Base-by-base conservation (phyloP, 441 rosid species). In the Croton laevigatus region DNA sequence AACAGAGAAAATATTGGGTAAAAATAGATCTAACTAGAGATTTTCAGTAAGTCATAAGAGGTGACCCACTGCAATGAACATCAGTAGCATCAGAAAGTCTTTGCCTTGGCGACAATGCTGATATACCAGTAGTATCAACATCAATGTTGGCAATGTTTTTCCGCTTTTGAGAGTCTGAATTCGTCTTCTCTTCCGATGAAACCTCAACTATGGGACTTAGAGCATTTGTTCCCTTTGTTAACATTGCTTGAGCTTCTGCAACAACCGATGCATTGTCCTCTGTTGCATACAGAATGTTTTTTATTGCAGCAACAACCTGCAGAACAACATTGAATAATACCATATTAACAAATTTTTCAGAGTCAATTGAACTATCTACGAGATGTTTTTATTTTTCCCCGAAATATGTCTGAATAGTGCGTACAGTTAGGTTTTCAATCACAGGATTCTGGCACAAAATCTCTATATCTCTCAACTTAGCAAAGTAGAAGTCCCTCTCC, bases 401-500 rank as follows among this genome's bases (percentile, higher is more conserved):
- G 2, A 27, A 20, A 61, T 65, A 34, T 11, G 27, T 34, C 4
- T 17, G 23, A 13, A 34, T 64, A 66, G 65, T 64, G 45, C 12
- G 3, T 87, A 89, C 99, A 44, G 92, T 83, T 40, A 87, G 77
- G 75, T 81, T 74, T 60, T 95, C 94, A 11, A 89, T 78, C 78
- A 74, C 87, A 2, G 87, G 89, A 62, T 80, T 86, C 78, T 91
- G 96, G 80, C 97, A 91, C 79, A 95, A 69, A 59, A 93, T 89
- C 86, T 93, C 97, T 3, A 95, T 87, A 68, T 93, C 98, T 80
- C 98, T 85, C 58, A 95, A 80, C 81, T 91, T 95, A 5, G 83
- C 88, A 65, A 95, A 93, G 76, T 95, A 95, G 82, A 89, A 95
- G 76, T 95, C 98, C 79, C 99, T 85, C 80, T 95, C 98, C 79